A percentile compares a stretch with the other conserved stretches of the same genome.
Conservation (phyloP, 805 yeast genomes). For the Candida anglica region DNA sequence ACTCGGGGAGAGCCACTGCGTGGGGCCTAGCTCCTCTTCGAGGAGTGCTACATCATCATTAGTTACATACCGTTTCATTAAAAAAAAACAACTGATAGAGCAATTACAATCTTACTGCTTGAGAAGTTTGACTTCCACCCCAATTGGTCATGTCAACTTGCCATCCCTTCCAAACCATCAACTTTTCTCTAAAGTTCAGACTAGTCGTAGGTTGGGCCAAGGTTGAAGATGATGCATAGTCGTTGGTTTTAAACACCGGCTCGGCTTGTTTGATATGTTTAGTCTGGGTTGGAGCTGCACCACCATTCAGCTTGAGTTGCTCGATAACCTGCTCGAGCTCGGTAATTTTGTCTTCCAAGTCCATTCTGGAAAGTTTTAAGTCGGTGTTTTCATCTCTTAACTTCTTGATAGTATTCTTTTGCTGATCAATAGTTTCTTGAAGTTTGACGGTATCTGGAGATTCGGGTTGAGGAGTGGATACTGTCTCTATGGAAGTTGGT, state of each 20-base stretch:
- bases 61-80: no score
- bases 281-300: neutral
- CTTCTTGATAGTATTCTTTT: slow-evolving; percentile 30
- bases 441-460: slow-evolving; percentile 12
- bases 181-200: slow-evolving; percentile 51
- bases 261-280: slow-evolving; percentile 20
- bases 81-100: no score
- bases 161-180: slow-evolving; percentile 79
- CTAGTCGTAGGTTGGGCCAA: slow-evolving; percentile 20
- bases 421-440: slow-evolving; percentile 23
- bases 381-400: slow-evolving; percentile 41
- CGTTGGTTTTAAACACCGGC: slow-evolving; percentile 25
- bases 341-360: slow-evolving; percentile 28
- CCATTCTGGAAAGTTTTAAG: slow-evolving; percentile 35
- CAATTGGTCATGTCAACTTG: slow-evolving; percentile 82
- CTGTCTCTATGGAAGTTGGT: slow-evolving; percentile 7
- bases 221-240: slow-evolving; percentile 24
- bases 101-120: no score
- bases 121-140: slow-evolving; percentile 68
- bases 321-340: slow-evolving; percentile 23
- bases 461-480: neutral
- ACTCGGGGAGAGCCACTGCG: no score
- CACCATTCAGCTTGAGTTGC: slow-evolving; percentile 8
- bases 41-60: no score
- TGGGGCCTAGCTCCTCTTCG: no score